A percentile compares a stretch with the other conserved stretches of the same genome.
Evolutionary conservation across 139 green algal genomes (phyloP).

Genomic region (Yamagishiella unicocca): DNA sequence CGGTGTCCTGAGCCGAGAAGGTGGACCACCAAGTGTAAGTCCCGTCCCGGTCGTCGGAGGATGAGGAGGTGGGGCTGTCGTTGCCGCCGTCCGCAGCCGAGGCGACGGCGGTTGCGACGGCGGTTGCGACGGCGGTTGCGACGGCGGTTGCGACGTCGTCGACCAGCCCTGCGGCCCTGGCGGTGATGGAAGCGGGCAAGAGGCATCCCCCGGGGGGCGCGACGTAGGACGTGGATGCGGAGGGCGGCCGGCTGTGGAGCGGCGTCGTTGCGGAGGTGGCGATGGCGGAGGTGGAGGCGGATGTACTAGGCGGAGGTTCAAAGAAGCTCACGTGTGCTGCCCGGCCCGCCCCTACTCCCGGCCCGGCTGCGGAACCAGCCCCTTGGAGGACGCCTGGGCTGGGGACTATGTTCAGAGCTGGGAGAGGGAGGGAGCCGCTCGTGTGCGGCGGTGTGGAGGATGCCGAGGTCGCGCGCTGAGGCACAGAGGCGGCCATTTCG

Average conservation of each 20-base stretch:
- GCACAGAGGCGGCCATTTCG: neutral
- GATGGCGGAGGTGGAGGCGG: neutral
- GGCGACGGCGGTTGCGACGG: neutral
- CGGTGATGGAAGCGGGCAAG: neutral
- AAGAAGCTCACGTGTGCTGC: neutral
- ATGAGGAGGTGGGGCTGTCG: slow-evolving; percentile 2
- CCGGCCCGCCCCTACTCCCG: neutral
- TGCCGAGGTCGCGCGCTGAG: neutral
- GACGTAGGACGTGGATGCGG: too few species aligned
- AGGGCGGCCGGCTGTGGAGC: slow-evolving; percentile 6
- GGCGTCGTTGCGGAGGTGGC: neutral
- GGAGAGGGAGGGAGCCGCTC: neutral
- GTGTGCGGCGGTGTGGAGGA: neutral
- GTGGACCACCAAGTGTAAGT: slow-evolving; percentile 32
- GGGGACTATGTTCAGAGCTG: too few species aligned
- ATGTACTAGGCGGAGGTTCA: neutral
- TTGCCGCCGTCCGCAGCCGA: neutral
- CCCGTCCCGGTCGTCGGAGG: neutral
- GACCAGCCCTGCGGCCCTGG: neutral
- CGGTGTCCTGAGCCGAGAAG: slow-evolving; percentile 15
- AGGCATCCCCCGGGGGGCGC: neutral
- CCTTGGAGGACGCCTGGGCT: too few species aligned
- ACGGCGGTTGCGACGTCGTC: neutral
- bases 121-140: neutral
- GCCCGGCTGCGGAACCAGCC: neutral